Evolutionary conservation across 2,329 filamentous ascomycete species (phyloP).

Genomic region (Fusarium buxicola): DNA sequence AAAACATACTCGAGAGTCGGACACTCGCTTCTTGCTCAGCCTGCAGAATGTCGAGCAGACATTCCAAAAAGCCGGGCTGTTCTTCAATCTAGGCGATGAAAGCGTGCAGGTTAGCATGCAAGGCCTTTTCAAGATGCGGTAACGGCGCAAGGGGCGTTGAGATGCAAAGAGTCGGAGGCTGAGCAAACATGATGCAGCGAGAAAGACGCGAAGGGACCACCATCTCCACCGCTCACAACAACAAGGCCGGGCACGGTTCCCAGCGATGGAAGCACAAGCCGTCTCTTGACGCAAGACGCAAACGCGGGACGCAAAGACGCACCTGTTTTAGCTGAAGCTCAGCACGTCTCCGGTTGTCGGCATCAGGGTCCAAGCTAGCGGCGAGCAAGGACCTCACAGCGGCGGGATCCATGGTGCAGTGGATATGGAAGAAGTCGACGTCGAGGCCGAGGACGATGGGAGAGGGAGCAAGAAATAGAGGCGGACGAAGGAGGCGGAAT

Average conservation of each 20-base stretch:
- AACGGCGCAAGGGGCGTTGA: conserved; percentile 32
- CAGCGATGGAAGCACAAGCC: conserved; percentile 12
- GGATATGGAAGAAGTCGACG: conserved; percentile 41
- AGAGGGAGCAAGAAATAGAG: conserved; percentile 35
- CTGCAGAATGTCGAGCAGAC: conserved; percentile 90
- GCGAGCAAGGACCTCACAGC: conserved; percentile 81
- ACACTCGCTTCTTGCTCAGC: conserved; percentile 86
- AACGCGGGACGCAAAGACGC: conserved; percentile 49
- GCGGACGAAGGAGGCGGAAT: conserved; percentile 41
- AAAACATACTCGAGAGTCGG: conserved; percentile 83
- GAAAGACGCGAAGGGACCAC: conserved; percentile 1
- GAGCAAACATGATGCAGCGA: conserved; percentile 10
- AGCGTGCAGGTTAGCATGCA: conserved; percentile 36
- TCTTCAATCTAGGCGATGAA: conserved; percentile 78
- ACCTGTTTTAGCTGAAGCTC: conserved; percentile 87
- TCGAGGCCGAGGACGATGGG: conserved; percentile 41
- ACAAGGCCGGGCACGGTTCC: neutral
- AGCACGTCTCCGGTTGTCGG: conserved; percentile 79
- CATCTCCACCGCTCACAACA: neutral
- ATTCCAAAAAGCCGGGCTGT: conserved; percentile 88
- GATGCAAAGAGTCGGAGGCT: conserved; percentile 25
- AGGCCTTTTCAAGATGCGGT: conserved; percentile 5
- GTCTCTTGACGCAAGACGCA: conserved; percentile 21
- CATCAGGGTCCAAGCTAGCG: conserved; percentile 79
- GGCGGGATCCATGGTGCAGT: conserved; percentile 74